These are phyloP conservation scores for Groenewaldozyma sp. DNA, from an alignment of 1,139 yeast species.

Conservation along the genomic window DNA sequence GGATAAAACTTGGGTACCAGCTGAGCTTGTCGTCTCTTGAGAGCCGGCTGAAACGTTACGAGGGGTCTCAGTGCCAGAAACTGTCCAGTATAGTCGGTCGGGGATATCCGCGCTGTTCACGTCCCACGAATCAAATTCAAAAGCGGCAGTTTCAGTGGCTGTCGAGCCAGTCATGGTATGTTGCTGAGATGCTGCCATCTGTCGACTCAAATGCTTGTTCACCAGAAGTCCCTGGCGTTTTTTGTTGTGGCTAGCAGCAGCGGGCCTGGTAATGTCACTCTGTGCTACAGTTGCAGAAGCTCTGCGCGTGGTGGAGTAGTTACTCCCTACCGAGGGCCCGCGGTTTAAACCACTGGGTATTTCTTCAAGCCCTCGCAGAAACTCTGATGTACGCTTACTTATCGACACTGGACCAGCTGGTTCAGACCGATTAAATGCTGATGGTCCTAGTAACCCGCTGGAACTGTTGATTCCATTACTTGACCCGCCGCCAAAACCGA, in stretches of 20 bases:
- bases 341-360: slow-evolving; percentile 1
- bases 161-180: not conserved
- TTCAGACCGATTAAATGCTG: no score
- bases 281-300: no score
- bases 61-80: slow-evolving; percentile 3
- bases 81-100: slow-evolving; percentile 14
- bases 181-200: no score
- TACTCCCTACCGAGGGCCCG: no score
- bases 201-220: no score
- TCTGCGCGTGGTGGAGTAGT: no score
- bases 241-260: not conserved
- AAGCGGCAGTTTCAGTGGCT: not conserved
- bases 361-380: slow-evolving; percentile 1
- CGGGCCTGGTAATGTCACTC: not conserved
- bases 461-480: no score
- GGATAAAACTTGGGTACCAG: slow-evolving; percentile 9
- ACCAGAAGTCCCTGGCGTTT: no score
- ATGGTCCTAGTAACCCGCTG: no score
- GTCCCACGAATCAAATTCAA: slow-evolving; percentile 16
- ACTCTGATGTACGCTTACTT: not conserved
- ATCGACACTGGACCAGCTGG: no score
- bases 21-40: slow-evolving; percentile 9
- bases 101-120: slow-evolving; percentile 12
- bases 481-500: no score
- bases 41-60: slow-evolving; percentile 6